Evolutionary conservation across 805 yeast genomes (phyloP).

Genomic region (Komagataella populi): DNA sequence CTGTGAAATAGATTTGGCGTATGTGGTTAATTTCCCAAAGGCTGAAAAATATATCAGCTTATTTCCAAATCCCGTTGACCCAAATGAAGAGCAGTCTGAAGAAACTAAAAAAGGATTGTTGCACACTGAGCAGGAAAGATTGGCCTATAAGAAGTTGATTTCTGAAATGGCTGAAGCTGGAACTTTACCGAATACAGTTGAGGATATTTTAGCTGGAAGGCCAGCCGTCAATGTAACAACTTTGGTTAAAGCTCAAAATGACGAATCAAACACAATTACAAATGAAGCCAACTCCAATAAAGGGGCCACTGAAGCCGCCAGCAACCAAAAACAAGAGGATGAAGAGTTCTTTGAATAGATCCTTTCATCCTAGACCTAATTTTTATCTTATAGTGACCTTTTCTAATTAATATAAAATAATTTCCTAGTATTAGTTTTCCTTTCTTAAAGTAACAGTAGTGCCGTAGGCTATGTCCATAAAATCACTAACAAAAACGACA

Average conservation of each 20-base stretch:
- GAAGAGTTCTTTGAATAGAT: slow-evolving; percentile 6
- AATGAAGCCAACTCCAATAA: background rate
- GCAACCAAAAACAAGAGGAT: background rate
- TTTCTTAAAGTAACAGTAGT: background rate
- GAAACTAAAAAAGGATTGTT: slow-evolving; percentile 16
- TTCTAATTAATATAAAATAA: background rate
- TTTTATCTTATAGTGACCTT: background rate
- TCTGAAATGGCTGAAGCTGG: slow-evolving; percentile 32
- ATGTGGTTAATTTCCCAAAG: slow-evolving; percentile 66
- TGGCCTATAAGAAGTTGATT: slow-evolving; percentile 32
- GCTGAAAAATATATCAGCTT: slow-evolving; percentile 69
- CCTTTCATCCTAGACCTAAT: background rate
- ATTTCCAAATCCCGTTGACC: slow-evolving; percentile 35
- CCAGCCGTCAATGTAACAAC: background rate
- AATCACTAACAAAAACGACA: slow-evolving; percentile 50
- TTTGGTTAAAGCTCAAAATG: background rate
- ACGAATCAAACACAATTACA: background rate
- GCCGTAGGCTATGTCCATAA: slow-evolving; percentile 38
- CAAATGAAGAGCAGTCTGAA: background rate
- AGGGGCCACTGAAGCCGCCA: background rate
- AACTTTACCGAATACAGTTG: slow-evolving; percentile 33
- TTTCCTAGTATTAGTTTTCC: background rate
- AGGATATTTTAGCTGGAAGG: slow-evolving; percentile 20
- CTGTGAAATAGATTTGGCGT: slow-evolving; percentile 57
- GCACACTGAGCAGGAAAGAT: slow-evolving; percentile 22